Conservation (phyloP, 768 basidiomycete species). For the Clitopilus passeckerianus region DNA sequence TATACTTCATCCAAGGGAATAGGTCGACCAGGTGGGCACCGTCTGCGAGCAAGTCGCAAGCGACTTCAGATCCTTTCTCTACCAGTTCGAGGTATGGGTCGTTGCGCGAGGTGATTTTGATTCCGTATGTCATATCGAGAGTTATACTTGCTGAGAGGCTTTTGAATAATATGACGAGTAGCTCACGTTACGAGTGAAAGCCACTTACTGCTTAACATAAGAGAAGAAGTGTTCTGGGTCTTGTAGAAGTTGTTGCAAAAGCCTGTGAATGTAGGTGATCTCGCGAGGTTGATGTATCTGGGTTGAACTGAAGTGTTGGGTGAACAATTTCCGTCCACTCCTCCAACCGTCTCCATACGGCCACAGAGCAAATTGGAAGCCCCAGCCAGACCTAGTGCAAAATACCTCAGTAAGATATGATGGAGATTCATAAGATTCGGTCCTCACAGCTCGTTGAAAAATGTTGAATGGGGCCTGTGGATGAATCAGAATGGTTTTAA, state of each 20-base stretch:
- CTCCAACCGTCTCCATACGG: neutral
- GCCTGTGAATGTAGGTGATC: neutral
- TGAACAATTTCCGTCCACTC: neutral
- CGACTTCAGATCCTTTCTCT: constrained; percentile 17
- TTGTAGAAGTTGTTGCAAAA: constrained; percentile 2
- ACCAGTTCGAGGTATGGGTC: constrained; percentile 29
- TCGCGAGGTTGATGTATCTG: neutral
- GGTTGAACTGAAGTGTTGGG: neutral
- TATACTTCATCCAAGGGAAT: constrained; percentile 24
- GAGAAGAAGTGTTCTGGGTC: neutral
- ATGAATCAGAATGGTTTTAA: neutral
- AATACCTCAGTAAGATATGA: too few species aligned
- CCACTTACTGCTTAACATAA: constrained; percentile 3
- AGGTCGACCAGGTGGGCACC: constrained; percentile 24
- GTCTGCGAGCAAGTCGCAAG: constrained; percentile 17
- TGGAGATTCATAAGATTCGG: neutral
- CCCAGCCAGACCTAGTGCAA: neutral
- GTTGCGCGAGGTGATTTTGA: constrained; percentile 21
- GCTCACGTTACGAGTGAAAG: neutral
- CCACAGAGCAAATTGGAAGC: neutral
- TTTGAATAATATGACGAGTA: neutral
- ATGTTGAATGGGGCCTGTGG: neutral
- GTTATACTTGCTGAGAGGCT: neutral
- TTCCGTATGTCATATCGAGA: constrained; percentile 20
- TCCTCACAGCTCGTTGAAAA: neutral